Conservation (phyloP, 2,329 filamentous ascomycete genomes). For the Colletotrichum sp. region DNA sequence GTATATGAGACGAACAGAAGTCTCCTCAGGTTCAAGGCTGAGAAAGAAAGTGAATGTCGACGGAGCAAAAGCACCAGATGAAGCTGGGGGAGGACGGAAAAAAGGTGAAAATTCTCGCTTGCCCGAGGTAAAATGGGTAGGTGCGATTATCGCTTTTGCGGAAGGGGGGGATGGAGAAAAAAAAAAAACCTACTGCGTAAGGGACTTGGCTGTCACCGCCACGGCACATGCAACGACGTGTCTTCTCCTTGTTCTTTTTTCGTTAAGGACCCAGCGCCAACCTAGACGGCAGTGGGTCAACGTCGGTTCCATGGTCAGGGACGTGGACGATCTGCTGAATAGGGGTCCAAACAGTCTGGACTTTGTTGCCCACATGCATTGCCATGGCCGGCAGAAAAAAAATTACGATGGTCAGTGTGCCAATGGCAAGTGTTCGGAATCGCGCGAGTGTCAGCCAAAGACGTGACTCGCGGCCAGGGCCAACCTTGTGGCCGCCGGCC, state of each 20-base stretch:
- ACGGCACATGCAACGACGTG: not conserved
- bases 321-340: constrained; percentile 5
- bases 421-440: constrained; percentile 9
- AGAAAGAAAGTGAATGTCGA: not conserved
- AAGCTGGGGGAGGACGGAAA: not conserved
- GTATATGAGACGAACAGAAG: constrained; percentile 8
- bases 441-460: not conserved
- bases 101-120: constrained; percentile 1
- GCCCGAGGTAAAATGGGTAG: constrained; percentile 3
- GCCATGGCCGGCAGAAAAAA: not conserved
- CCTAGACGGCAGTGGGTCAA: not conserved
- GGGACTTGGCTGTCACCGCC: constrained; percentile 5
- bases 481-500: not conserved
- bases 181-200: not conserved
- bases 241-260: constrained; percentile 9
- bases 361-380: not conserved
- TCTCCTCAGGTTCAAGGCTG: not conserved
- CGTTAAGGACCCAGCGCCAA: not conserved
- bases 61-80: not conserved
- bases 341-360: constrained; percentile 14
- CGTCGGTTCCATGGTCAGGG: not conserved
- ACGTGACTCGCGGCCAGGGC: constrained; percentile 5
- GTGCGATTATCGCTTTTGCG: not conserved
- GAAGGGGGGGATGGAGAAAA: not conserved
- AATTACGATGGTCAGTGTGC: not conserved